Evolutionary conservation across 371 early-diverging fungal species (phyloP).

Genomic region (Mucor circinelloides): DNA sequence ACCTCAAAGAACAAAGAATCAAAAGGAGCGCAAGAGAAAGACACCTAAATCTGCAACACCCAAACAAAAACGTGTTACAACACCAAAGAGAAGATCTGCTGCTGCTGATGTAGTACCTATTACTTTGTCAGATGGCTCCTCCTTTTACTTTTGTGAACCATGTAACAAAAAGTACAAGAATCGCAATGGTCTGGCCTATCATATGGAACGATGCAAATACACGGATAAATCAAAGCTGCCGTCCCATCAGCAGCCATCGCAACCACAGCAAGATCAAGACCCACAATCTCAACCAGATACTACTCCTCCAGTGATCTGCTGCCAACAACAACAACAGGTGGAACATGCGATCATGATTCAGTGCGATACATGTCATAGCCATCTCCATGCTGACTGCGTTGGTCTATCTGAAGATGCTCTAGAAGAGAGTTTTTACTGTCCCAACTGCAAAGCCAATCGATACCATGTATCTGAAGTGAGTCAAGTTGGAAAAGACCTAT

Average conservation of each 20-base stretch:
- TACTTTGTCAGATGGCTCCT: constrained; percentile 35
- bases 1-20: background rate
- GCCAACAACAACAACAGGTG: constrained; percentile 37
- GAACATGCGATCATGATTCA: constrained; percentile 48
- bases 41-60: background rate
- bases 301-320: background rate
- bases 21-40: constrained; percentile 2
- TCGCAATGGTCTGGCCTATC: constrained; percentile 43
- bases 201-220: constrained; percentile 45
- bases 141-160: constrained; percentile 44
- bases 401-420: constrained; percentile 36
- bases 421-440: constrained; percentile 2
- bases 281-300: background rate
- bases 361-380: constrained; percentile 52
- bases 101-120: constrained; percentile 19
- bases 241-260: constrained; percentile 14
- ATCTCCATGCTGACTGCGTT: constrained; percentile 53
- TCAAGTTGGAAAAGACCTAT: constrained; percentile 9
- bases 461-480: background rate
- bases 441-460: background rate
- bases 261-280: background rate
- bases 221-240: background rate
- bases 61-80: background rate
- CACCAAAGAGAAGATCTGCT: constrained; percentile 18
- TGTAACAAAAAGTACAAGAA: constrained; percentile 53